Base-by-base conservation (phyloP, 495 filamentous ascomycete species). In the Daldinia concentrica region DNA sequence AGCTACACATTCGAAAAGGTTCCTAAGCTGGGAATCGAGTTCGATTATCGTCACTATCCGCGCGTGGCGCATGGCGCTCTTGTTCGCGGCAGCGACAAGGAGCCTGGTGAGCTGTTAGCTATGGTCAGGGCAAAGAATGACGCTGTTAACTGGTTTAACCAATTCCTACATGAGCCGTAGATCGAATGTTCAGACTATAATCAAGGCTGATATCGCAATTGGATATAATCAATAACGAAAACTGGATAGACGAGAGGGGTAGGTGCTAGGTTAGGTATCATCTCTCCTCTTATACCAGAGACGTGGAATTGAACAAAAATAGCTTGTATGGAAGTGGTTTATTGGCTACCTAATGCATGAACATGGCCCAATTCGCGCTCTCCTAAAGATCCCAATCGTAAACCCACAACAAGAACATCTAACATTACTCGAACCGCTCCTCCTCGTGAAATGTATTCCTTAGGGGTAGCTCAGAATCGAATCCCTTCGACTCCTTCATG, bases 41-140 rank as follows among this genome's bases (percentile, higher is more conserved):
- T 85, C 74, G 86, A 88, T 51, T 90, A 88, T 74, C 81, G 83
- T 75, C 81, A 87, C 67, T 89, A 88, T 63, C 83, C 86, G 0
- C 85, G 84, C 3, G 62, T 88, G 17, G 72, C 68, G 65, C 89
- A 91, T 78, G 82, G 76, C 2, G 86, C 80, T 68, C 74, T 86
- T 3, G 62, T 81, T 1, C 74, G 86, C 17, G 86, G 85, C 2
- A 77, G 88, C 75, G 74, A 67, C 56, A 73, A 71, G 15, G 74
- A 83, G 37, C 55, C 74, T 32, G 77, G 78, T 9, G 81, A 87
- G 79, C 77, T 79, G 58, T 68, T 78, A 27, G 85, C 79, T 7
- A 80, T 87, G 79, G 80, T 76, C 6, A 75, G 81, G 34, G 86
- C 76, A 0, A 87, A 86, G 81, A 79, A 81, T 58, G 79, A 75